Conservation (phyloP, 2,329 filamentous ascomycete species). For the Cyphellophora attinorum region DNA sequence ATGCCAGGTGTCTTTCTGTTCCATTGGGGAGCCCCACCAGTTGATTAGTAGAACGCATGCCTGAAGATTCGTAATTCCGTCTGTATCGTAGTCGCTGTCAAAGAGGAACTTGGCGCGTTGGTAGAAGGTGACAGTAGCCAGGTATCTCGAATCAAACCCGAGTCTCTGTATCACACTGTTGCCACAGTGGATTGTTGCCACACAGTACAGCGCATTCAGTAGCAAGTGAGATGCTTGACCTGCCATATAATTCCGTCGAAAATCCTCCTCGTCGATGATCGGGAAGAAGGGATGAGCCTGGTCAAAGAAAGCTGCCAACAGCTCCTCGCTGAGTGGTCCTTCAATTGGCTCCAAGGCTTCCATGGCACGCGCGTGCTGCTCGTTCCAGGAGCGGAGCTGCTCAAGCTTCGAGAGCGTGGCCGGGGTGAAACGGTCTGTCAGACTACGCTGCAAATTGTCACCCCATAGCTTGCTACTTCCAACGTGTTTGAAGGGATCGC, state of each 20-base stretch:
- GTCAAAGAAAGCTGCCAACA: slow-evolving; percentile 18
- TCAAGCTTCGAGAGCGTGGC: slow-evolving; percentile 11
- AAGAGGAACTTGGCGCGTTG: slow-evolving; percentile 20
- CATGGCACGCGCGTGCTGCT: slow-evolving; percentile 4
- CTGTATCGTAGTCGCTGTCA: slow-evolving; percentile 20
- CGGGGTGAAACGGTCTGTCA: slow-evolving; percentile 12
- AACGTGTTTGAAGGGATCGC: slow-evolving; percentile 15
- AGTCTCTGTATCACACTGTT: slow-evolving; percentile 14
- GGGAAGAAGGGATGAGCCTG: slow-evolving; percentile 13
- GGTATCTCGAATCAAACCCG: slow-evolving; percentile 17
- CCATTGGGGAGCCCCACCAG: slow-evolving; percentile 20
- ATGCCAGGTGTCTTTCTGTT: slow-evolving; percentile 21
- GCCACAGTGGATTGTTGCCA: slow-evolving; percentile 15
- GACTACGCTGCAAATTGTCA: slow-evolving; percentile 16
- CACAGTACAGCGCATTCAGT: slow-evolving; percentile 17
- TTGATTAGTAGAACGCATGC: slow-evolving; percentile 17
- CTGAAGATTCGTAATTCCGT: slow-evolving; percentile 17
- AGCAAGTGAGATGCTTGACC: slow-evolving; percentile 15
- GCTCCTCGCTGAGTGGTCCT: slow-evolving; percentile 9
- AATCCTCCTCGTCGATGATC: slow-evolving; percentile 16
- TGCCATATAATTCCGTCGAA: slow-evolving; percentile 10
- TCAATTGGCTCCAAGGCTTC: slow-evolving; percentile 16
- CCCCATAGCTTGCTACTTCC: slow-evolving; percentile 6
- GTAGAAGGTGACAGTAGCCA: slow-evolving; percentile 19
- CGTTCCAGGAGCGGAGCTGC: slow-evolving; percentile 1